Percentiles rank a stretch among this genome's conserved stretches.
phyloP scores from a whole-genome alignment of 1,284 basidiomycete genomes.

The Blastosporella zonata region DNA sequence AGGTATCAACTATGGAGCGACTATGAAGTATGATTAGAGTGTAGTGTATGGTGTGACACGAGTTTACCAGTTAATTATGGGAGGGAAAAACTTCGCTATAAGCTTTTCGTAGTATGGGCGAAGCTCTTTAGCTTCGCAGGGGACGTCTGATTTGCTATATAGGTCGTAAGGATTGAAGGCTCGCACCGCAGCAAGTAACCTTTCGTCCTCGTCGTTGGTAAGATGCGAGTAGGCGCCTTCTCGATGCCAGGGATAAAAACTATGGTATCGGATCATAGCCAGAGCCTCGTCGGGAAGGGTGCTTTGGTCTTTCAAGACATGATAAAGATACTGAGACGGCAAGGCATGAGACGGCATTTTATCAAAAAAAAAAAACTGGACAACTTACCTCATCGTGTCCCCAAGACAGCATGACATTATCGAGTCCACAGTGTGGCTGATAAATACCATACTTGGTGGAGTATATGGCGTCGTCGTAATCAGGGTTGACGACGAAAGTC shows the following conservation, averaged over 20 bases:
- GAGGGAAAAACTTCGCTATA: conserved; percentile 84
- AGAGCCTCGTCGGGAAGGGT: conserved; percentile 81
- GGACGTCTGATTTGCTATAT: conserved; percentile 83
- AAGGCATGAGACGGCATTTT: conserved; percentile 10
- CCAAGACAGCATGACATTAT: conserved; percentile 90
- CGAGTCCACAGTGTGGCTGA: conserved; percentile 79
- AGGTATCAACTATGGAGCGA: no score
- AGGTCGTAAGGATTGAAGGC: conserved; percentile 90
- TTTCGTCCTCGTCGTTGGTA: conserved; percentile 64
- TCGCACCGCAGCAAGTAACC: conserved; percentile 63
- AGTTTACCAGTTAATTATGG: conserved; percentile 70
- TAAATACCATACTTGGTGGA: conserved; percentile 86
- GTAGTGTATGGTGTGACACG: neutral
- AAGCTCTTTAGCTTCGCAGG: conserved; percentile 59
- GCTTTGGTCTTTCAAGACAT: conserved; percentile 74
- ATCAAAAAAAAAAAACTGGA: neutral
- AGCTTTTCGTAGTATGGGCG: conserved; percentile 81
- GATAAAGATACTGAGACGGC: conserved; percentile 66
- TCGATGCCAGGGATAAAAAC: conserved; percentile 94
- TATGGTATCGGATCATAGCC: conserved; percentile 92
- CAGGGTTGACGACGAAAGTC: conserved; percentile 81
- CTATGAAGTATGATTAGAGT: neutral
- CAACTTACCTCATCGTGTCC: conserved; percentile 79
- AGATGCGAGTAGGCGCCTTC: conserved; percentile 82
- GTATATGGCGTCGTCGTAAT: conserved; percentile 67